Percentiles rank a stretch among this genome's conserved stretches.
Conservation (phyloP, 306 rosid genomes). For the Prunus armeniaca region DNA sequence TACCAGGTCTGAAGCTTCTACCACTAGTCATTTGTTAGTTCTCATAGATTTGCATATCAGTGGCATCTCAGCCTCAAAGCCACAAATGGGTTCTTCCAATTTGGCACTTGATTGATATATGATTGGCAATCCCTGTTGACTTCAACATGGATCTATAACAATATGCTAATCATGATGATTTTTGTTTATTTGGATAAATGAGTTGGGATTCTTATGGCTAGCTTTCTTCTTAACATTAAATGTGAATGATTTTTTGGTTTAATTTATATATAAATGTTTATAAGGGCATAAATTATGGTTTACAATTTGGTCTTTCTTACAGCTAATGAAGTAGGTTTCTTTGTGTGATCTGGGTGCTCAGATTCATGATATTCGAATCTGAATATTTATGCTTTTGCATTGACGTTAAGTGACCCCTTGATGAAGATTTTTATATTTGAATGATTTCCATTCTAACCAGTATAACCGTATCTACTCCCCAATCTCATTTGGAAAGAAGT, state of each 20-base stretch:
- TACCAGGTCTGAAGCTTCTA: conserved; percentile 60
- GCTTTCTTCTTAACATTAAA: background rate
- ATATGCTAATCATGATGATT: background rate
- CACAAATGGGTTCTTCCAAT: background rate
- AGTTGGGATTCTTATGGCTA: background rate
- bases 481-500: conserved; percentile 85
- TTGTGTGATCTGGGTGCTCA: background rate
- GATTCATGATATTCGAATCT: conserved; percentile 7
- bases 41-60: conserved; percentile 5
- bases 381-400: background rate
- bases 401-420: background rate
- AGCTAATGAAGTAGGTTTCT: background rate
- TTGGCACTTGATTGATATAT: background rate
- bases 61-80: conserved; percentile 8
- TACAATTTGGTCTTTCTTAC: background rate
- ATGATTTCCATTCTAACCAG: conserved; percentile 42
- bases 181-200: background rate
- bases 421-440: conserved; percentile 1
- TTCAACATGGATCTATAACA: background rate
- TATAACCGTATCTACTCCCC: conserved; percentile 89
- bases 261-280: background rate
- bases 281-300: background rate
- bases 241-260: background rate
- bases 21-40: background rate
- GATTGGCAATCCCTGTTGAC: background rate